Base-by-base conservation (phyloP, 352 stramenopile genomes). In the Phytopythium sindhum region DNA sequence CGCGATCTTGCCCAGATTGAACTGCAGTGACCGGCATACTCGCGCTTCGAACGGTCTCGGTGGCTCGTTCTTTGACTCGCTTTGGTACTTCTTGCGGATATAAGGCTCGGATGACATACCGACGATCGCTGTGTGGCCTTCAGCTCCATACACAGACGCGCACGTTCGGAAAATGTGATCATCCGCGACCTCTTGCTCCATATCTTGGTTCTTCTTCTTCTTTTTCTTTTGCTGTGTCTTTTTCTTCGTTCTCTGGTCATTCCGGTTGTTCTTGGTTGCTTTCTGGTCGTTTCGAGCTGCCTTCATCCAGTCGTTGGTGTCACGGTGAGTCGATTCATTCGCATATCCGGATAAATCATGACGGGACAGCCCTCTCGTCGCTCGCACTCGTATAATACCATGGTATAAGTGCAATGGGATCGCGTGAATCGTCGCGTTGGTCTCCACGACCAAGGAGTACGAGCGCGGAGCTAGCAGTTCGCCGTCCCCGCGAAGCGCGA, bases 1-100 rank as follows among this genome's bases (percentile, higher is more conserved):
- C n/a, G 75, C 72, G 24, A 89, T 63, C 26, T 74, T 77, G 6
- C 73, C 76, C 28, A 89, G 57, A 23, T 85, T 66, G 29, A 89
- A 68, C 8, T 79, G 21, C 19, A 86, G 41, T 9, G 70, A 74
- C 12, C 79, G 68, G 51, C 79, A 90, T 15, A 77, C 45, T 6
- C 54, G 33, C 23, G 15, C 54, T 35, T 4, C 15, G 17, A 33
- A 45, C 11, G 31, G 28, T 31, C 17, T 24, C 21, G 8, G 44
- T 17, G 44, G 44, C 44, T 51, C 10, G 12, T n/a, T 19, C 17
- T 21, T n/a, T 9, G 24, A 35, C 5, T 28, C 15, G 3, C n/a
- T n/a, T 29, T 15, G 17, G 17, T 6, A 28, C 8, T 37, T 37
- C 28, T 11, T 39, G 28, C 26, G 14, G 9, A 24, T 9, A 3